These are phyloP conservation scores for Achaetomiella virescens DNA, from an alignment of 495 filamentous ascomycete genomes.

Conservation along the genomic window DNA sequence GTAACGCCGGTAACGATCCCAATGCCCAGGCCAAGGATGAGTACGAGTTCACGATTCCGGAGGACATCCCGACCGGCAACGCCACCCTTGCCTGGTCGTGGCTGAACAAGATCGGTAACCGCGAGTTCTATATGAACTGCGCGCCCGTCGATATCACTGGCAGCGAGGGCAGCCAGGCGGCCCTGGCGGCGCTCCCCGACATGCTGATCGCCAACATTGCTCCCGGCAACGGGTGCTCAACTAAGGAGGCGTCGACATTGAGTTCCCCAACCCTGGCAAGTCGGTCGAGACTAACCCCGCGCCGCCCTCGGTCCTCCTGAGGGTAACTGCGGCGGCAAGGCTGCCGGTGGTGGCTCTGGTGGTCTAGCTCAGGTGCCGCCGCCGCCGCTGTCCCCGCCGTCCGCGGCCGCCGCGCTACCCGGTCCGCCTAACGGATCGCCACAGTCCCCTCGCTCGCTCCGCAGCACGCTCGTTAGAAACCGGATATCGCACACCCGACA, in stretches of 20 bases:
- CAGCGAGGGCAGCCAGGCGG: slow-evolving; percentile 40
- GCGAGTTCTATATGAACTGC: slow-evolving; percentile 97
- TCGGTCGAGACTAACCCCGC: slow-evolving; percentile 42
- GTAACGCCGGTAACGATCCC: slow-evolving; percentile 34
- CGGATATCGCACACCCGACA: not conserved
- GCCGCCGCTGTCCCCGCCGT: slow-evolving; percentile 1
- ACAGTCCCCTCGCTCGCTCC: not conserved
- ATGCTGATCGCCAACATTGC: slow-evolving; percentile 76
- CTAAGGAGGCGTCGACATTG: slow-evolving; percentile 38
- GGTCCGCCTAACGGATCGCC: slow-evolving; percentile 1
- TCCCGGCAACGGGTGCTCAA: slow-evolving; percentile 46
- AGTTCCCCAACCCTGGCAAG: slow-evolving; percentile 52
- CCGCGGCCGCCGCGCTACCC: slow-evolving; percentile 7
- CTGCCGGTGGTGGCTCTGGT: not conserved
- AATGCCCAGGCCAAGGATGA: slow-evolving; percentile 24
- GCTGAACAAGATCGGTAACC: slow-evolving; percentile 85
- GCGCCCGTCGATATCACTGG: slow-evolving; percentile 62
- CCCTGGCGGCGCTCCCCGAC: slow-evolving; percentile 58
- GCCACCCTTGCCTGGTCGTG: slow-evolving; percentile 78
- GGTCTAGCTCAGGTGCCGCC: not conserved
- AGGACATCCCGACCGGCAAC: slow-evolving; percentile 50
- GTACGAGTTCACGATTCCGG: slow-evolving; percentile 55
- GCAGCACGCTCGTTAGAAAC: not conserved
- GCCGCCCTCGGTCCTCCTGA: slow-evolving; percentile 5
- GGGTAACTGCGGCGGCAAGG: slow-evolving; percentile 20